Percentiles rank a stretch among this genome's conserved stretches.
Conservation (phyloP, 192 early-diverging fungal species). For the Geranomyces variabilis region DNA sequence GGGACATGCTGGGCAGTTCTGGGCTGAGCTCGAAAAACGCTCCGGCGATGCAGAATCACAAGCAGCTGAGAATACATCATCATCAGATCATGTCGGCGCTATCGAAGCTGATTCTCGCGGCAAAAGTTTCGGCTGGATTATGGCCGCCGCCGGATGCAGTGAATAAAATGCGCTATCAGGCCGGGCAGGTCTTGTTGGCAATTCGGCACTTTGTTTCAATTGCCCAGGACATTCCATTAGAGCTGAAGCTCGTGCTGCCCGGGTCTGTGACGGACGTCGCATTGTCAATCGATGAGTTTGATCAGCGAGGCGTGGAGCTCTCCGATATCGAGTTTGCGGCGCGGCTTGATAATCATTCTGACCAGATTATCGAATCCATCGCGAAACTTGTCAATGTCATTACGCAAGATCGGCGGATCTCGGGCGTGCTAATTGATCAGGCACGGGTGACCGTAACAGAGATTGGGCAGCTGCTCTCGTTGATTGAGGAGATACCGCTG, state of each 20-base stretch:
- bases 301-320: conserved; percentile 41
- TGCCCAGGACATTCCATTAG: conserved; percentile 61
- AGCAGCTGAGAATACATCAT: conserved; percentile 69
- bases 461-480: conserved; percentile 50
- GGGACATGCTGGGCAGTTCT: conserved; percentile 83
- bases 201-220: conserved; percentile 79
- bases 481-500: conserved; percentile 54
- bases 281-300: conserved; percentile 42
- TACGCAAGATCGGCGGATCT: conserved; percentile 33
- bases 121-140: conserved; percentile 80
- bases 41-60: conserved; percentile 65
- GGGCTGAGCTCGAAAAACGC: conserved; percentile 73
- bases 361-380: conserved; percentile 42
- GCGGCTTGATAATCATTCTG: conserved; percentile 42
- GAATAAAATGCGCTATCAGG: conserved; percentile 77
- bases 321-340: conserved; percentile 43
- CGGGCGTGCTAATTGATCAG: conserved; percentile 45
- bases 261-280: conserved; percentile 13
- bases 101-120: conserved; percentile 81
- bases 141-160: conserved; percentile 90
- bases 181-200: conserved; percentile 77
- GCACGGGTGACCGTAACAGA: conserved; percentile 49
- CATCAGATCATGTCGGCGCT: conserved; percentile 77
- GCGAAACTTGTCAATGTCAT: conserved; percentile 44
- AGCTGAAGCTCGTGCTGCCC: conserved; percentile 39